Evolutionary conservation across 768 basidiomycete genomes (phyloP).

Genomic region (Tulasnella sp.): DNA sequence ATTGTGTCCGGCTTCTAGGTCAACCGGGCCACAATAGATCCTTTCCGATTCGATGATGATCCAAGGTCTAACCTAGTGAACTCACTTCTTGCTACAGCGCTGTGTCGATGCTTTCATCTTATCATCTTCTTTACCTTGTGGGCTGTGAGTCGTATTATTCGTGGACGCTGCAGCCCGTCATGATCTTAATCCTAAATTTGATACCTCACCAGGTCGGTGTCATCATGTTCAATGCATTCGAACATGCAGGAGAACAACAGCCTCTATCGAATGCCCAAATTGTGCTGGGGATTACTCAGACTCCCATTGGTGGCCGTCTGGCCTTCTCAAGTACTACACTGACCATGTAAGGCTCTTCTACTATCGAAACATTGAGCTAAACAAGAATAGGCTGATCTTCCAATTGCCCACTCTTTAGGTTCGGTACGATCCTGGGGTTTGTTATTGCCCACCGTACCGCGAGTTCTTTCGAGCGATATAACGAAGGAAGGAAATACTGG

Average conservation of each 20-base stretch:
- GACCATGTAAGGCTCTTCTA: slow-evolving; percentile 33
- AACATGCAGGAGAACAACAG: too few relatives aligned
- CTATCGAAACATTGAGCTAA: slow-evolving; percentile 48
- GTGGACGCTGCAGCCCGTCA: not conserved
- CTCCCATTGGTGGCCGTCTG: too few relatives aligned
- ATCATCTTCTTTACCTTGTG: slow-evolving; percentile 54
- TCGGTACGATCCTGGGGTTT: slow-evolving; percentile 63
- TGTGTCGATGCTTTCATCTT: slow-evolving; percentile 56
- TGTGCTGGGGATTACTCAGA: too few relatives aligned
- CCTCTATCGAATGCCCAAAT: too few relatives aligned
- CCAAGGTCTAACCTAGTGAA: slow-evolving; percentile 20
- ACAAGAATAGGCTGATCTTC: slow-evolving; percentile 41
- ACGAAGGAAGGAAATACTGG: slow-evolving; percentile 61
- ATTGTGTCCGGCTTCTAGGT: too few relatives aligned
- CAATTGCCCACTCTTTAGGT: slow-evolving; percentile 20
- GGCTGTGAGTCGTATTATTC: slow-evolving; percentile 29
- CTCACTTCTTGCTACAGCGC: slow-evolving; percentile 32
- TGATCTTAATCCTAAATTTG: not conserved
- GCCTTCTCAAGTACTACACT: too few relatives aligned
- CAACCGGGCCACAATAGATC: too few relatives aligned
- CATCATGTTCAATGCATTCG: slow-evolving; percentile 29
- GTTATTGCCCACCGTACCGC: slow-evolving; percentile 39
- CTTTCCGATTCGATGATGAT: too few relatives aligned
- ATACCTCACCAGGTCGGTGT: not conserved
- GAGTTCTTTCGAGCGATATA: slow-evolving; percentile 34